These are phyloP conservation scores for Trichophyton verrucosum DNA, from an alignment of 2,329 filamentous ascomycete species.

Conservation along the genomic window DNA sequence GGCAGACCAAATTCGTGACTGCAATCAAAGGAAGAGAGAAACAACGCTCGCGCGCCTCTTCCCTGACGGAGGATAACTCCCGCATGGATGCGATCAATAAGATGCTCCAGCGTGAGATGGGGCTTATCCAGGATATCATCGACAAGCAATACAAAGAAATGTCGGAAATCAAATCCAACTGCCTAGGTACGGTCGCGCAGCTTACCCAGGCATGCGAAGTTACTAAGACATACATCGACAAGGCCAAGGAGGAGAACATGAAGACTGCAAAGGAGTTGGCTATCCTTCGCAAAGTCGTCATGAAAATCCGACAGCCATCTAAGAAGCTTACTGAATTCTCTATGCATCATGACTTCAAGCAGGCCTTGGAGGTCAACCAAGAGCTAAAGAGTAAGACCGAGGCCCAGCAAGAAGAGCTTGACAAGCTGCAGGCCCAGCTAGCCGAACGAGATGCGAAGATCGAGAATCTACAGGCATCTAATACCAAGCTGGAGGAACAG, in stretches of 20 bases:
- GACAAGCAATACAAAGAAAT: not conserved
- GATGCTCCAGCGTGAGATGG: not conserved
- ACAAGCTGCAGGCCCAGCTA: not conserved
- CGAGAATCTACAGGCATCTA: not conserved
- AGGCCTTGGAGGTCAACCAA: conserved; percentile 1
- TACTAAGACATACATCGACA: not conserved
- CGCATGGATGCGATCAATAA: not conserved
- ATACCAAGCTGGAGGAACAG: not conserved
- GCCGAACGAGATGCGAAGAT: not conserved
- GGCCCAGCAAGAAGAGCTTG: not conserved
- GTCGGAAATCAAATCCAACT: not conserved
- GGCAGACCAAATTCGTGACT: conserved; percentile 6
- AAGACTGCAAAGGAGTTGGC: conserved; percentile 3
- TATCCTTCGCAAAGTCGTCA: not conserved
- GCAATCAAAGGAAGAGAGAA: conserved; percentile 2
- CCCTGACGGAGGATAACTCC: not conserved
- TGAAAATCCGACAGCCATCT: not conserved
- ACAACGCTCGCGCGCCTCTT: not conserved
- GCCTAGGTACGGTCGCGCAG: not conserved
- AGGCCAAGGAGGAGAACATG: conserved; percentile 1
- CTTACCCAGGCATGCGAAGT: not conserved
- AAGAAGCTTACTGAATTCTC: not conserved
- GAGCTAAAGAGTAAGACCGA: not conserved
- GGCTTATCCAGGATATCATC: not conserved
- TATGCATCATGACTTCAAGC: not conserved